These are phyloP conservation scores for Ganoderma resinaceum DNA, from an alignment of 1,284 basidiomycete genomes.

Conservation along the genomic window DNA sequence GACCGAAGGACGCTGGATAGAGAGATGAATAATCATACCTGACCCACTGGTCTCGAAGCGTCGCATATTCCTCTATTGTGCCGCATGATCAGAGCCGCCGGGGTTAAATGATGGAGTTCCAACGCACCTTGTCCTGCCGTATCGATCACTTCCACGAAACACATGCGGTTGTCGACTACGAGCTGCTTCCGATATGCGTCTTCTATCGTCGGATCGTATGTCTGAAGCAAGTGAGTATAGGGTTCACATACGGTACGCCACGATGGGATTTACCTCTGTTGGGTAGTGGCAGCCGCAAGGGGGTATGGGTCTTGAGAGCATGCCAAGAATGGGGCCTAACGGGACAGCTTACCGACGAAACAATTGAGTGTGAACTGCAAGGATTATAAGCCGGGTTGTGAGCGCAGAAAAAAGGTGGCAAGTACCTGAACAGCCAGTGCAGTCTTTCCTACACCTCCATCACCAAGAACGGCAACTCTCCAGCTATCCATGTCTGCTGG, in stretches of 20 bases:
- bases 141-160: constrained; percentile 92
- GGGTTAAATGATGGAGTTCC: constrained; percentile 21
- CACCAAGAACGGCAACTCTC: constrained; percentile 94
- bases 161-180: constrained; percentile 91
- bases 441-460: constrained; percentile 98
- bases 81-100: constrained; percentile 21
- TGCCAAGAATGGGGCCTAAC: constrained; percentile 26
- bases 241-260: neutral
- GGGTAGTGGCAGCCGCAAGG: constrained; percentile 24
- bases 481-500: constrained; percentile 80
- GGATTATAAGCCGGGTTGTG: constrained; percentile 22
- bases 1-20: constrained; percentile 12
- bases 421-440: constrained; percentile 93
- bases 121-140: constrained; percentile 90
- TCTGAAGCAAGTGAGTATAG: constrained; percentile 49
- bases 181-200: constrained; percentile 94
- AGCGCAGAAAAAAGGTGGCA: constrained; percentile 23
- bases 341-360: constrained; percentile 76
- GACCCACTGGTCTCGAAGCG: constrained; percentile 99
- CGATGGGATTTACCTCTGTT: constrained; percentile 30
- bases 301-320: constrained; percentile 27
- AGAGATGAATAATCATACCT: constrained; percentile 62
- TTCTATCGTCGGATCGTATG: constrained; percentile 93
- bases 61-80: constrained; percentile 89
- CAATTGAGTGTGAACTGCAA: constrained; percentile 89